Evolutionary conservation across 345 rosid species (phyloP), one percentile per base, ranked within the genome.

Genomic region (Aegle marmelos): DNA sequence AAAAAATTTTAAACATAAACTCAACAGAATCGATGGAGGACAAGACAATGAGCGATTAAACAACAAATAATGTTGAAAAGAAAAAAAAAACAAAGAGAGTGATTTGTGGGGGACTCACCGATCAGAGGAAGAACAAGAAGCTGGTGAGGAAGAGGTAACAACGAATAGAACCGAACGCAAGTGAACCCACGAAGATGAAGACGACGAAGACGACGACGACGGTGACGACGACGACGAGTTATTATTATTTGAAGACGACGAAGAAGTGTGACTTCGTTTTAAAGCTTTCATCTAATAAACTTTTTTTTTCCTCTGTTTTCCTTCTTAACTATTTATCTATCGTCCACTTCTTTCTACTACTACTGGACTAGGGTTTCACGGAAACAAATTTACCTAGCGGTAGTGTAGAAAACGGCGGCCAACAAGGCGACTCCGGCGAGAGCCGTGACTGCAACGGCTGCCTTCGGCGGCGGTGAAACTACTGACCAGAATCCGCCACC

Each of bases 161-260:
- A 95, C 80, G 79, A 91, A 88, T 33, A 93, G 87, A 50, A 92
- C 96, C 80, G 98, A 93, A 75, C 99, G 99, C 90, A 95, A 84
- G 76, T 91, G 94, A 84, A 86, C 77, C 99, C 99, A 95, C 58
- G 97, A 89, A 34, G 94, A 90, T 0, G 91, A 78, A 0, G 90
- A 74, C 37, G 83, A 79, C 16, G 89, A 83, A 21, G 89, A 85
- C 50, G 95, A 81, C 4, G 93, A 88, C 77, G 93, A 82, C 62
- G 94, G 86, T 61, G 97, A 81, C 11, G 56, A 50, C 6, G 57
- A 53, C 17, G 57, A 48, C 5, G 54, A 53, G 22, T 53, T 53
- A 22, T 53, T 53, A 24, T 90, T 84, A 77, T 85, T 90, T 61
- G 89, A 82, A 68, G 91, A 83, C 56, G 95, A 85, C 78, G 97